A percentile compares a stretch with the other conserved stretches of the same genome.
Evolutionary conservation across 2,329 filamentous ascomycete species (phyloP).

Genomic region (Fusarium algeriense): DNA sequence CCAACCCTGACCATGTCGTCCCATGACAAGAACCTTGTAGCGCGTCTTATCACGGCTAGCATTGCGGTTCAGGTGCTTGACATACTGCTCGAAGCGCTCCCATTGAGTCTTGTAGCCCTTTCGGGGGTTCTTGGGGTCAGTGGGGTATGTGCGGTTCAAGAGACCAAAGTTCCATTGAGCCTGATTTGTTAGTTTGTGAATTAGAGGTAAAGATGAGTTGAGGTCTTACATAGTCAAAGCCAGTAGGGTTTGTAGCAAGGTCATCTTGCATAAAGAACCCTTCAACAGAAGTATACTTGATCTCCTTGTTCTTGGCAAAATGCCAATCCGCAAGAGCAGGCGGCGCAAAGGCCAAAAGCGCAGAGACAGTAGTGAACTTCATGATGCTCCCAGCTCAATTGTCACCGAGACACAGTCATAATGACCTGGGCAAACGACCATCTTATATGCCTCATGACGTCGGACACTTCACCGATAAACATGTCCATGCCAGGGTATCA

Average conservation of each 20-base stretch:
- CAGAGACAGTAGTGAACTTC: conserved; percentile 50
- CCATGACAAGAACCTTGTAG: conserved; percentile 77
- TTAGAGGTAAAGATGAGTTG: not conserved
- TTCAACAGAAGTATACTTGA: conserved; percentile 70
- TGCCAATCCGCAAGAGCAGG: conserved; percentile 49
- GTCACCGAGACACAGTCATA: not conserved
- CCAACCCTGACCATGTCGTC: conserved; percentile 77
- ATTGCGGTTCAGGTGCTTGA: conserved; percentile 64
- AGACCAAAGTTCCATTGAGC: conserved; percentile 73
- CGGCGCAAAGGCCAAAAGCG: conserved; percentile 48
- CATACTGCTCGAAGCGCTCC: conserved; percentile 72
- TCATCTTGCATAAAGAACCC: conserved; percentile 76
- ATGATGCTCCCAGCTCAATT: conserved; percentile 38
- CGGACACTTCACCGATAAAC: not conserved
- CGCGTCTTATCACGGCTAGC: conserved; percentile 58
- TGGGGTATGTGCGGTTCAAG: conserved; percentile 71
- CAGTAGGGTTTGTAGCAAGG: conserved; percentile 63
- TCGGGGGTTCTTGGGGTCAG: conserved; percentile 58
- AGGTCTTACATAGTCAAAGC: conserved; percentile 72
- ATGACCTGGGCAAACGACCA: not conserved
- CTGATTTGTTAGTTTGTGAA: conserved; percentile 51
- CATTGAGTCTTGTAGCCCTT: conserved; percentile 67
- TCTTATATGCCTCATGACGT: conserved; percentile 23
- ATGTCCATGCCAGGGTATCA: conserved; percentile 17
- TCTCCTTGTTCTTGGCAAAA: conserved; percentile 54